Conservation (phyloP, 2,329 filamentous ascomycete species). For the Stachybotrys chartarum region DNA sequence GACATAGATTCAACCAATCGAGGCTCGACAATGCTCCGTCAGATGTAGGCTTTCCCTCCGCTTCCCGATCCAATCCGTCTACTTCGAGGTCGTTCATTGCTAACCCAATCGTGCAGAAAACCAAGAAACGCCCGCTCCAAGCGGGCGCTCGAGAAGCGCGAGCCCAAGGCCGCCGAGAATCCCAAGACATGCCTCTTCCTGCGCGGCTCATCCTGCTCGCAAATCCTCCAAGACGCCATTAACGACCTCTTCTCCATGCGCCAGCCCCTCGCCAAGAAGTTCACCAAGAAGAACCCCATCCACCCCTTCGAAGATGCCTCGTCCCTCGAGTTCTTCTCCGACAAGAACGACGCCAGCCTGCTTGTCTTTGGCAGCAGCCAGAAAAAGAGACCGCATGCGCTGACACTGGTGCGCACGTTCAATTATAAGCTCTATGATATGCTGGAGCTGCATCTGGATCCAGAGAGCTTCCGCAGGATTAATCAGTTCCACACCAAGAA, state of each 20-base stretch:
- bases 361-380: slow-evolving; percentile 77
- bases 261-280: slow-evolving; percentile 77
- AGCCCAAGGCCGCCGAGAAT: slow-evolving; percentile 83
- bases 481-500: slow-evolving; percentile 71
- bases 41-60: slow-evolving; percentile 30
- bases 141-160: slow-evolving; percentile 87
- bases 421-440: slow-evolving; percentile 87
- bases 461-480: slow-evolving; percentile 61
- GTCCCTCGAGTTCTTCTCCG: slow-evolving; percentile 88
- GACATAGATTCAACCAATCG: slow-evolving; percentile 1
- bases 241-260: slow-evolving; percentile 81
- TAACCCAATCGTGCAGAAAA: slow-evolving; percentile 33
- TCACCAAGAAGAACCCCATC: slow-evolving; percentile 94
- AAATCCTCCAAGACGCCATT: slow-evolving; percentile 74
- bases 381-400: slow-evolving; percentile 91
- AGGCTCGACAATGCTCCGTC: slow-evolving; percentile 35
- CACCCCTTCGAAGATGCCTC: slow-evolving; percentile 88
- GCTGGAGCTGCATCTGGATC: slow-evolving; percentile 81
- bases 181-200: slow-evolving; percentile 86
- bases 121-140: slow-evolving; percentile 78
- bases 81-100: neutral
- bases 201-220: slow-evolving; percentile 77
- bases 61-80: neutral
- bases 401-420: slow-evolving; percentile 80
- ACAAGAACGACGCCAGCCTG: slow-evolving; percentile 90